Evolutionary conservation across 352 stramenopile genomes (phyloP).

Genomic region (Phytopythium delawarense): DNA sequence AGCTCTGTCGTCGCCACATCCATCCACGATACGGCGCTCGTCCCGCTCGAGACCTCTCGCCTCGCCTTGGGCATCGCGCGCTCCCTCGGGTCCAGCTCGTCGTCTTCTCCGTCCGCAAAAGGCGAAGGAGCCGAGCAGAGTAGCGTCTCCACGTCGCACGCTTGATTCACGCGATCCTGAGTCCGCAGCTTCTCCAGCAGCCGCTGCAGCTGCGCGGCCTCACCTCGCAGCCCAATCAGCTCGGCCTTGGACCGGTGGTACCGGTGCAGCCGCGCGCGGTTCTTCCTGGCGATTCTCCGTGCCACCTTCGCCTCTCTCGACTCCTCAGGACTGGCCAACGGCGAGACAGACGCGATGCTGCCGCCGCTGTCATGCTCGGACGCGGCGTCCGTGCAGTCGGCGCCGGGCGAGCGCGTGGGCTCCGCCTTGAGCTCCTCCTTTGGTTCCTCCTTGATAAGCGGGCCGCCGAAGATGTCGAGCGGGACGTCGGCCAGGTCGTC

Average conservation of each 20-base stretch:
- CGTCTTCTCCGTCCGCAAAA: background rate
- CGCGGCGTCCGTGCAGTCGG: slow-evolving; percentile 1
- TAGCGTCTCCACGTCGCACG: background rate
- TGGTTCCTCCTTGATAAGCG: too few relatives aligned
- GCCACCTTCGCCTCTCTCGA: background rate
- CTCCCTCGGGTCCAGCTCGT: slow-evolving; percentile 1
- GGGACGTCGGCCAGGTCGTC: slow-evolving; percentile 1
- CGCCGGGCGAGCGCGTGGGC: background rate
- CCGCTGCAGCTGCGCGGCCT: background rate
- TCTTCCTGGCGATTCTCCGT: background rate
- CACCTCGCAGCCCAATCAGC: background rate
- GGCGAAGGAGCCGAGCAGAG: background rate
- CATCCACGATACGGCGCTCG: slow-evolving; percentile 1
- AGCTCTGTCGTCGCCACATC: background rate
- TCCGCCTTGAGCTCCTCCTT: background rate
- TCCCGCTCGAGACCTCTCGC: background rate
- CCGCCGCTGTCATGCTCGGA: background rate
- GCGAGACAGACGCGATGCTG: background rate
- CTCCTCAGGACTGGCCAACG: background rate
- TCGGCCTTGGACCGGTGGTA: slow-evolving; percentile 8
- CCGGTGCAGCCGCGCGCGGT: slow-evolving; percentile 7
- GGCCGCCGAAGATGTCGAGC: background rate
- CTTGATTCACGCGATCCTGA: background rate
- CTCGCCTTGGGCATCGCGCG: background rate
- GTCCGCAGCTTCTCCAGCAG: background rate